phyloP scores from a whole-genome alignment of 164 flowering plant genomes.

The Macadamia integrifolia region DNA sequence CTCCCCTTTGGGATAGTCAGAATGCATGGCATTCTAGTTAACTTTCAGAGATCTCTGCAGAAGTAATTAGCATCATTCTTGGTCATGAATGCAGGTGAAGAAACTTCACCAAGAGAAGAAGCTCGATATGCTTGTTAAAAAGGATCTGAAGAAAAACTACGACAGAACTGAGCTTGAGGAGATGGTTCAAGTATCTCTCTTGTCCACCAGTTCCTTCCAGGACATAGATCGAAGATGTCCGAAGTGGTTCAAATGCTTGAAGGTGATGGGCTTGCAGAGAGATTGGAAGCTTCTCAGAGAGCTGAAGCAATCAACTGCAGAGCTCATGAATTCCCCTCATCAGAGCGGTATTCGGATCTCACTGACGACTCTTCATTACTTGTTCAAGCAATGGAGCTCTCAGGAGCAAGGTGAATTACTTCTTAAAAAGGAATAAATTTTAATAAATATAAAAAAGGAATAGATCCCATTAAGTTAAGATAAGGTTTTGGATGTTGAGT shows the following conservation, averaged over 20 bases:
- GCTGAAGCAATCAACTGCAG: conserved; percentile 42
- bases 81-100: conserved; percentile 50
- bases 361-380: conserved; percentile 70
- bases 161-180: conserved; percentile 78
- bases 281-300: conserved; percentile 78
- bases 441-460: neutral
- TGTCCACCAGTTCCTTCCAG: conserved; percentile 72
- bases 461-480: neutral
- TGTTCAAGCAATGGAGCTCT: conserved; percentile 77
- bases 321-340: conserved; percentile 51
- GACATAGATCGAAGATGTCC: conserved; percentile 71
- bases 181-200: conserved; percentile 70
- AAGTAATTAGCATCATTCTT: neutral
- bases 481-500: too few relatives aligned
- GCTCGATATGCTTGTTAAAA: conserved; percentile 72
- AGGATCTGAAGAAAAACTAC: conserved; percentile 57
- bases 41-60: neutral
- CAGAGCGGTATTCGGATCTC: conserved; percentile 74
- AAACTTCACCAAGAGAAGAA: conserved; percentile 76
- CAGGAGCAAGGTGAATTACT: conserved; percentile 58
- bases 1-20: neutral
- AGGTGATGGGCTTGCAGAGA: conserved; percentile 79
- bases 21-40: too few relatives aligned
- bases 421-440: neutral
- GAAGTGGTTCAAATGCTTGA: conserved; percentile 79